These are phyloP conservation scores for Curvularia verruculosa DNA, from an alignment of 2,329 filamentous ascomycete species.

Conservation along the genomic window DNA sequence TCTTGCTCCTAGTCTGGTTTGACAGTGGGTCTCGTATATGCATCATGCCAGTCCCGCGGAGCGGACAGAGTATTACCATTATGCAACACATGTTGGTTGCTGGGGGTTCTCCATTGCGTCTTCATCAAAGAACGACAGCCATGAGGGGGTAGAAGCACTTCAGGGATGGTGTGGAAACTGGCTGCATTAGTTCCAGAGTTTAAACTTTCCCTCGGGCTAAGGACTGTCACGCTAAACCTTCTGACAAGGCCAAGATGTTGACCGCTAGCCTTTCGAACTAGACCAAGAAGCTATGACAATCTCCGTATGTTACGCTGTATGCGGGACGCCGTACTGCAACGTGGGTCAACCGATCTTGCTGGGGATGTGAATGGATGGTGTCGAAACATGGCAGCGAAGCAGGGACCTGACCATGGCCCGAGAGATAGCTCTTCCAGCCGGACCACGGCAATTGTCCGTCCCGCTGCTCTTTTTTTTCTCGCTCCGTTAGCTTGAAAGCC, in stretches of 20 bases:
- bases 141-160: neutral
- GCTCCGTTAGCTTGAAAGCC: neutral
- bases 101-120: neutral
- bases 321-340: neutral
- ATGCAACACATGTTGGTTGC: neutral
- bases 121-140: neutral
- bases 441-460: neutral
- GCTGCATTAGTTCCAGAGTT: neutral
- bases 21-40: neutral
- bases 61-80: neutral
- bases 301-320: neutral
- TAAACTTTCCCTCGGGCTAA: neutral
- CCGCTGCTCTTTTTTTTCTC: neutral
- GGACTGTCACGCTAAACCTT: neutral
- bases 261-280: neutral
- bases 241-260: neutral
- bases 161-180: neutral
- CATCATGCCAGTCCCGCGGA: neutral
- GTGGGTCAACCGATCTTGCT: neutral
- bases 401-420: constrained; percentile 1
- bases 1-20: neutral
- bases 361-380: constrained; percentile 1
- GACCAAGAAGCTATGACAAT: neutral
- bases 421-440: neutral
- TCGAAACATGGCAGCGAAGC: neutral